Base-by-base conservation (phyloP, 2,329 filamentous ascomycete genomes). In the Fusarium kyushuense region DNA sequence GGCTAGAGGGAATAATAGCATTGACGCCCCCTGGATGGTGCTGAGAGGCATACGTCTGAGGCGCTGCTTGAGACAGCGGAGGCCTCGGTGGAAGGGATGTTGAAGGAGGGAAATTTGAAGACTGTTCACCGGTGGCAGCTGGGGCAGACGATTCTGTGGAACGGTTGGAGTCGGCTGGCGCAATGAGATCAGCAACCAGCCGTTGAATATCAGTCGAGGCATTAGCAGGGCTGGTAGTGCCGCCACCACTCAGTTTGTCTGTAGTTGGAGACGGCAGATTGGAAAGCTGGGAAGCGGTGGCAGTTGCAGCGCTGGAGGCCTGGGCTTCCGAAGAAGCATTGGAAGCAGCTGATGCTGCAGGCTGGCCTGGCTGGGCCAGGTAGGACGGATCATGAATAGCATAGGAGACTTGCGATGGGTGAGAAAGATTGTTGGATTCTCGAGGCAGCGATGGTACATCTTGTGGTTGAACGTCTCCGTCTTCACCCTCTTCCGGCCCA, bases 61-160 rank as follows among this genome's bases (percentile, higher is more conserved):
- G 67, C 54, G 73, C 70, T 59, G 76, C 74, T 63, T 82, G 78
- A 29, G 81, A 77, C 62, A 79, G 67, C 47, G 82, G 82, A 49
- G 82, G 83, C 71, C 81, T 80, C 56, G 83, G 76, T 71, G 84
- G 84, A 62, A 87, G 77, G 73, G 84, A 79, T 65, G 82, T 75
- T 38, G 80, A 74, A 32, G 76, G 74, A 67, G 77, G 77, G 69
- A 81, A 68, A 36, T 76, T 76, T 69, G 78, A 73, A 54, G 73
- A 73, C 46, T 60, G 67, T 58, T 75, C 75, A 59, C 72, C 58
- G 59, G 69, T 71, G 60, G 68, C 63, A 70, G 62, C 56, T 53
- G 60, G 63, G 58, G 75, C 58, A 63, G 69, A 69, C 72, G 67
- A 57, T 70, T 76, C 74, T 76, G 73, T 61, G 55, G 72, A 72